Percentiles rank a stretch among this genome's conserved stretches.
Conservation (phyloP, 768 basidiomycete genomes). For the Obba rivulosa region DNA sequence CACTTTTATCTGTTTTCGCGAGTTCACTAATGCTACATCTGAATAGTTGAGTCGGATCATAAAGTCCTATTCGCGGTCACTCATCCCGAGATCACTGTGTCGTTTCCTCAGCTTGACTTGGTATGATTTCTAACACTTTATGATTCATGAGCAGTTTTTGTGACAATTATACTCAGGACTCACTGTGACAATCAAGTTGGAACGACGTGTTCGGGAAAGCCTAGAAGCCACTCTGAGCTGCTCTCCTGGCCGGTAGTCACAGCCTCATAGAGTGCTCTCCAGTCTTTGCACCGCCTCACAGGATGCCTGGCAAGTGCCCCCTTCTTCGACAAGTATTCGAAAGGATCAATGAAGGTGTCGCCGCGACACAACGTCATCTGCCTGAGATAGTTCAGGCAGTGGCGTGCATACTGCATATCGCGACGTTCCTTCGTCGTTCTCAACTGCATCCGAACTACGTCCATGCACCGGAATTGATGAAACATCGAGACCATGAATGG, state of each 20-base stretch:
- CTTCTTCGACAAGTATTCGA: constrained; percentile 15
- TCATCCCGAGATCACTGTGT: too few relatives aligned
- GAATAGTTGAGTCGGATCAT: too few relatives aligned
- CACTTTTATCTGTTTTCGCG: too few relatives aligned
- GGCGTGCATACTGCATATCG: constrained; percentile 10
- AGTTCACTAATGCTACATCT: too few relatives aligned
- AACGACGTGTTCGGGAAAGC: too few relatives aligned
- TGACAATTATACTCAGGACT: too few relatives aligned
- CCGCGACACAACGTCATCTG: constrained; percentile 19
- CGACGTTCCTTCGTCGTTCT: constrained; percentile 4
- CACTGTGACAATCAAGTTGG: too few relatives aligned
- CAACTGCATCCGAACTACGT: constrained; percentile 17
- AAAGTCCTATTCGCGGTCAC: too few relatives aligned
- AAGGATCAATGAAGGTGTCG: constrained; percentile 20
- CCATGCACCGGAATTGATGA: constrained; percentile 20
- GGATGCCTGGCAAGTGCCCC: constrained; percentile 12
- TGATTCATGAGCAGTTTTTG: too few relatives aligned
- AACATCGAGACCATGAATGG: constrained; percentile 16
- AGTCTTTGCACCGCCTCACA: constrained; percentile 10
- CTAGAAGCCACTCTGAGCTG: too few relatives aligned
- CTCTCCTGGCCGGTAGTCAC: constrained; percentile 9
- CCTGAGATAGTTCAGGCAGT: constrained; percentile 22
- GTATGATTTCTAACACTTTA: too few relatives aligned
- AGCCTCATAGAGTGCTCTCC: constrained; percentile 11
- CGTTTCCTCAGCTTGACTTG: too few relatives aligned